phyloP scores from a whole-genome alignment of 2,329 filamentous ascomycete species.

The Erysiphe neolycopersici region DNA sequence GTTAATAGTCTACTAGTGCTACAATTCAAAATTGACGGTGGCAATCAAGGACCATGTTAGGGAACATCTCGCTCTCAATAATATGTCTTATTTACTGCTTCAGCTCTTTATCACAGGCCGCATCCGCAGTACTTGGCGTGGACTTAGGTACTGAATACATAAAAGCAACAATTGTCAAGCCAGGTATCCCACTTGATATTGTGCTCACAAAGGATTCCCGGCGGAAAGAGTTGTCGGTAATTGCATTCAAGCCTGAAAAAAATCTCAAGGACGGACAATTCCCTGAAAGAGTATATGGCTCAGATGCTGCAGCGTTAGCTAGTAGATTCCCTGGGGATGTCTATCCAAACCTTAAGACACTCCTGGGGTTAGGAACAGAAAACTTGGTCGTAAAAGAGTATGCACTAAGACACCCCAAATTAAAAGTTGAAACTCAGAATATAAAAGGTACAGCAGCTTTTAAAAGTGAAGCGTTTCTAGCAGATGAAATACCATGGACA shows the following conservation, averaged over 20 bases:
- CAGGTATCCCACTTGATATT: conserved; percentile 88
- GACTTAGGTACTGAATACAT: conserved; percentile 93
- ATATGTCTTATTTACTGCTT: conserved; percentile 9
- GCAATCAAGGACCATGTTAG: background rate
- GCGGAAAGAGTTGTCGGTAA: conserved; percentile 73
- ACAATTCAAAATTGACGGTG: background rate
- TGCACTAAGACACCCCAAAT: conserved; percentile 46
- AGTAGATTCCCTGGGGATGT: conserved; percentile 79
- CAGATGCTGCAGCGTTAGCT: conserved; percentile 66
- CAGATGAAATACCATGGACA: conserved; percentile 38
- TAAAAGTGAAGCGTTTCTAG: conserved; percentile 41
- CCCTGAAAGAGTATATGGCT: conserved; percentile 77
- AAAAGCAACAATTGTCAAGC: conserved; percentile 88
- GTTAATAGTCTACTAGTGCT: too few species aligned
- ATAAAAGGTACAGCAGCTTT: conserved; percentile 50
- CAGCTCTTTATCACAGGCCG: conserved; percentile 13
- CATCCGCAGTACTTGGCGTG: conserved; percentile 59
- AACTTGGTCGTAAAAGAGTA: conserved; percentile 42
- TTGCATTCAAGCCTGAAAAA: conserved; percentile 76
- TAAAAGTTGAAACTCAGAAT: conserved; percentile 36
- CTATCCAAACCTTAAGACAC: conserved; percentile 75
- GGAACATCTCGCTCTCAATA: background rate
- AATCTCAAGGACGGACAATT: conserved; percentile 36
- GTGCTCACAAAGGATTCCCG: conserved; percentile 95
- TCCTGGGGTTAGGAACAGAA: conserved; percentile 48